Evolutionary conservation across 2,329 filamentous ascomycete genomes (phyloP), one percentile per base, ranked within the genome.

Genomic region (Calonectria fujianensis): DNA sequence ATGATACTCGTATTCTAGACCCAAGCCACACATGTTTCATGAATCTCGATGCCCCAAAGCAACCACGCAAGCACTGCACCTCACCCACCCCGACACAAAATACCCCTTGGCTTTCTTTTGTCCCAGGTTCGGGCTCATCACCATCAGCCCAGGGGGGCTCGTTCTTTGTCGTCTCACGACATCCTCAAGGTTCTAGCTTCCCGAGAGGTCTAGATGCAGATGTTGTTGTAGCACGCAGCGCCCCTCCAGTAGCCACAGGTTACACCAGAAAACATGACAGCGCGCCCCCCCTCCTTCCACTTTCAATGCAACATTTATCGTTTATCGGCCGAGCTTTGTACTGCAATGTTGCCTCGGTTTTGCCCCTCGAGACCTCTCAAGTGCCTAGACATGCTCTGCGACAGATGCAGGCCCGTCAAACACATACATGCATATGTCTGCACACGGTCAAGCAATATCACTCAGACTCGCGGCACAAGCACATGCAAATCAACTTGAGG

Each of bases 211-310:
- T 27, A 54, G 50, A 48, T 31, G 69, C 32, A 51, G 72, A 31
- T 39, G 45, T 59, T 20, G 52, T 64, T 59, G 41, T 51, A 50
- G 66, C 51, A 69, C 29, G n/a, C 64, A 63, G 35, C 54, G 37
- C 57, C 61, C 48, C 57, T 52, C 59, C 50, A 73, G 20, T 52
- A 48, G 71, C 71, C 59, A 66, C 24, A 74, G 72, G 67, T 70
- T 70, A 67, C 67, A 70, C 72, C 39, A 65, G 39, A 59, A 67
- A 61, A 51, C 72, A 51, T 74, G 67, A 70, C 67, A 70, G 72
- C 72, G 32, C 61, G 48, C 31, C 32, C 50, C 65, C 67, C 65
- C 18, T 18, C 57, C 39, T 72, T 32, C 59, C 67, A 70, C 59
- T 70, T 66, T 61, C 72, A 51, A 70, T 74, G 67, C 72, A 59